Conservation (phyloP, 345 rosid species). For the Eucalyptus urophylla region DNA sequence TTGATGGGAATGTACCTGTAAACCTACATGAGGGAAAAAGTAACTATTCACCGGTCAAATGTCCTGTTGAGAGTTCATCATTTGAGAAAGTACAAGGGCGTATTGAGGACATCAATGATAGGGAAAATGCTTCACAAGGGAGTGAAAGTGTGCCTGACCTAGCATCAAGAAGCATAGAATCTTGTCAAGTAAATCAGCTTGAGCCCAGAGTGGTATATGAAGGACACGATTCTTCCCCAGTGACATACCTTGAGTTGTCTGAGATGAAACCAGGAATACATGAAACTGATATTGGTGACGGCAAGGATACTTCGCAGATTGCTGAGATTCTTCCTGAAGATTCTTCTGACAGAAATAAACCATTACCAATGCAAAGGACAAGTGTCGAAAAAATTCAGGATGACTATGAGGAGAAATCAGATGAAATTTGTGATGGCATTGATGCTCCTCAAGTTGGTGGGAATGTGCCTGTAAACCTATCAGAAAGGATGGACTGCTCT, state of each 20-base stretch:
- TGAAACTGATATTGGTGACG: background rate
- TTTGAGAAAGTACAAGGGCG: background rate
- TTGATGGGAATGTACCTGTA: background rate
- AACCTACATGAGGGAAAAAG: background rate
- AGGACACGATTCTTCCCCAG: background rate
- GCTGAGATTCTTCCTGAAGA: background rate
- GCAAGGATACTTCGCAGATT: background rate
- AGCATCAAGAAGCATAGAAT: background rate
- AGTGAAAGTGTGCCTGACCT: conserved; percentile 3
- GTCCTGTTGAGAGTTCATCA: background rate
- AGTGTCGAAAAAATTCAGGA: background rate
- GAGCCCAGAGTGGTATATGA: background rate
- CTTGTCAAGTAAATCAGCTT: background rate
- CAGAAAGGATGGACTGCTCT: background rate
- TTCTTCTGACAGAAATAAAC: background rate
- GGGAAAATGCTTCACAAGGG: background rate
- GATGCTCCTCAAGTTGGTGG: background rate
- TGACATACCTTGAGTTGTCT: background rate
- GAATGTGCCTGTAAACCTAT: background rate
- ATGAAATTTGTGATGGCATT: background rate
- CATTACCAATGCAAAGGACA: background rate
- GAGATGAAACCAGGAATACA: background rate
- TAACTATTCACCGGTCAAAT: background rate
- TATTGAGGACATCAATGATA: background rate
- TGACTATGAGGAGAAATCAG: background rate